phyloP scores from a whole-genome alignment of 345 rosid species.

The Ceriops zippeliana region DNA sequence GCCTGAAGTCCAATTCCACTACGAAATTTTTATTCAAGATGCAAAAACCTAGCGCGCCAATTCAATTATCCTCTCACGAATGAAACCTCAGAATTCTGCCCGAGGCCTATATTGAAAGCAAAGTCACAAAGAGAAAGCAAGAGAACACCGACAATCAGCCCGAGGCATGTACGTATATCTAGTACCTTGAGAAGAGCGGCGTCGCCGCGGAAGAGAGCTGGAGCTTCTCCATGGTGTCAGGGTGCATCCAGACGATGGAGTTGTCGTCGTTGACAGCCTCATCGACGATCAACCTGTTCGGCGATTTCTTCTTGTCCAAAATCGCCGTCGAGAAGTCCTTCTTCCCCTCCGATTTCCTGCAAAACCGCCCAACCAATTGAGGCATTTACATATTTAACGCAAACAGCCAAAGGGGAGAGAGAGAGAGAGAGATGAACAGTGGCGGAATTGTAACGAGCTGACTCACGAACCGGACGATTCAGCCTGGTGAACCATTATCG shows the following conservation, averaged over 20 bases:
- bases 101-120: neutral
- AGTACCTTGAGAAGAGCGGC: conserved; percentile 18
- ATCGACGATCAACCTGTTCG: conserved; percentile 17
- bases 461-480: conserved; percentile 18
- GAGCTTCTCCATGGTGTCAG: conserved; percentile 24
- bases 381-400: no score
- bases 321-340: conserved; percentile 22
- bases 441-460: neutral
- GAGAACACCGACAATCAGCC: no score
- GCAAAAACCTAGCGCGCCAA: no score
- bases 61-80: no score
- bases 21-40: no score
- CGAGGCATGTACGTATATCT: neutral
- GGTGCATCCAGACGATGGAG: conserved; percentile 16
- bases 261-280: conserved; percentile 23
- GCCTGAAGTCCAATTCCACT: no score
- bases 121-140: no score
- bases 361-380: neutral
- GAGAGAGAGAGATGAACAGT: neutral
- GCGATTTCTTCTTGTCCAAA: conserved; percentile 20
- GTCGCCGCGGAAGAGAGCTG: conserved; percentile 17
- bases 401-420: neutral
- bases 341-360: conserved; percentile 12
- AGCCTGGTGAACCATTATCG: conserved; percentile 2
- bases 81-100: no score